Evolutionary conservation across 139 green algal genomes (phyloP).

Genomic region (Penium margaritaceum): DNA sequence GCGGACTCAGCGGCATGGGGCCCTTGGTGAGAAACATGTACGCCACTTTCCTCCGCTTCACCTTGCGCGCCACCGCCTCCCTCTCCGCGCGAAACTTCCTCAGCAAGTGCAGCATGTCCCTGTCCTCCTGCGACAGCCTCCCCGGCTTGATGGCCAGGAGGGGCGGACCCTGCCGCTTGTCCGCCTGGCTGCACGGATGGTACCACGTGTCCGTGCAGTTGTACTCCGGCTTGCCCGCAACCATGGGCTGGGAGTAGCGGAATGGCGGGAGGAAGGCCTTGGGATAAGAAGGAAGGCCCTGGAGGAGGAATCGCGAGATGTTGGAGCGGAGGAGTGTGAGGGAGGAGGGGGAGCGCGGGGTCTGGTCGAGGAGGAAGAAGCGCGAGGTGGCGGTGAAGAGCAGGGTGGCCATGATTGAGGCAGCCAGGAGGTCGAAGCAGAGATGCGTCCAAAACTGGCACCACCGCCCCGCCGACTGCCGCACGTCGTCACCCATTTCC

Average conservation of each 20-base stretch:
- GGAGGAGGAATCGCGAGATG: too few relatives aligned
- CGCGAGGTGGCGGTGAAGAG: too few relatives aligned
- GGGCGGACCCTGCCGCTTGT: neutral
- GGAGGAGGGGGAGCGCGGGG: too few relatives aligned
- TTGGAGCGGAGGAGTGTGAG: too few relatives aligned
- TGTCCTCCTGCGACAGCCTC: neutral
- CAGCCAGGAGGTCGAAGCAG: too few relatives aligned
- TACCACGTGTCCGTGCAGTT: neutral
- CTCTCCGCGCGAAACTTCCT: neutral
- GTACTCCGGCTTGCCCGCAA: neutral
- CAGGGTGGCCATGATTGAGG: too few relatives aligned
- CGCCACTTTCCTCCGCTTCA: constrained; percentile 14
- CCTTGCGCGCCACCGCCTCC: constrained; percentile 11
- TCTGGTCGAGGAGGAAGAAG: too few relatives aligned
- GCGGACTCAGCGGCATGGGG: neutral
- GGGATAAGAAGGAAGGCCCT: too few relatives aligned
- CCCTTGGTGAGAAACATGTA: constrained; percentile 26
- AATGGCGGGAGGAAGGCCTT: too few relatives aligned
- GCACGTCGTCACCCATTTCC: too few relatives aligned
- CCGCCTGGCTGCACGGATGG: neutral
- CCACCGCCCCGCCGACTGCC: too few relatives aligned
- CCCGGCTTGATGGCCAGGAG: neutral
- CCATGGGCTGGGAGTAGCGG: constrained; percentile 3
- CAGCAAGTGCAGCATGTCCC: neutral
- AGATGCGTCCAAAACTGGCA: too few relatives aligned